These are phyloP conservation scores for Capsicum chinense DNA, from an alignment of 257 asterid species.

Conservation along the genomic window DNA sequence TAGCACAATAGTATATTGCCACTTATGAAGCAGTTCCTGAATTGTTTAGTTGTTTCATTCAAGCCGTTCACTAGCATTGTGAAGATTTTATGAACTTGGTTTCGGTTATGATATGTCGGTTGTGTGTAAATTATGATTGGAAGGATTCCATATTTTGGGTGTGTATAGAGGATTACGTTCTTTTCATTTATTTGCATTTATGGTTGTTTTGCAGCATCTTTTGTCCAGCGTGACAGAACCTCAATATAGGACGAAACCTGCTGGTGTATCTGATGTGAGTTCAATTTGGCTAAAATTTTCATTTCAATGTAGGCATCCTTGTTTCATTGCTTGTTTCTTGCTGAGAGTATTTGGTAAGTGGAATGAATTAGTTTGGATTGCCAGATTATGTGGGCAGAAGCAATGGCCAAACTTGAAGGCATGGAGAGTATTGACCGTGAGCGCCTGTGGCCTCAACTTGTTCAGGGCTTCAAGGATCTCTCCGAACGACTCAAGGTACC, in stretches of 20 bases:
- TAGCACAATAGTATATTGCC: not conserved
- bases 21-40: constrained; percentile 22
- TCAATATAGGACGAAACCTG: constrained; percentile 76
- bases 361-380: constrained; percentile 52
- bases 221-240: constrained; percentile 92
- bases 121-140: constrained; percentile 9
- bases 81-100: constrained; percentile 10
- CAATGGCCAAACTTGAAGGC: constrained; percentile 94
- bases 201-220: constrained; percentile 78
- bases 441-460: constrained; percentile 96
- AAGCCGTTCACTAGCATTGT: not conserved
- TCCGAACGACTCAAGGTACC: constrained; percentile 92
- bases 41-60: not conserved
- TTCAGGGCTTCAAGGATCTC: constrained; percentile 93
- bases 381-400: constrained; percentile 99
- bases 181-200: constrained; percentile 1
- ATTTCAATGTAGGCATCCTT: not conserved
- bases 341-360: constrained; percentile 38
- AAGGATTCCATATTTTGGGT: constrained; percentile 25
- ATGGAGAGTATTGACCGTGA: constrained; percentile 94
- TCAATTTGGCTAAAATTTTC: constrained; percentile 27
- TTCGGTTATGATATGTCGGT: constrained; percentile 12
- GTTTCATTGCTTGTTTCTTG: constrained; percentile 26
- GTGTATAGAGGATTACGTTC: constrained; percentile 27
- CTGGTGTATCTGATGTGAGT: constrained; percentile 98